A percentile compares a stretch with the other conserved stretches of the same genome.
Evolutionary conservation across 768 basidiomycete species (phyloP).

Genomic region (Cystofilobasidium ferigula): DNA sequence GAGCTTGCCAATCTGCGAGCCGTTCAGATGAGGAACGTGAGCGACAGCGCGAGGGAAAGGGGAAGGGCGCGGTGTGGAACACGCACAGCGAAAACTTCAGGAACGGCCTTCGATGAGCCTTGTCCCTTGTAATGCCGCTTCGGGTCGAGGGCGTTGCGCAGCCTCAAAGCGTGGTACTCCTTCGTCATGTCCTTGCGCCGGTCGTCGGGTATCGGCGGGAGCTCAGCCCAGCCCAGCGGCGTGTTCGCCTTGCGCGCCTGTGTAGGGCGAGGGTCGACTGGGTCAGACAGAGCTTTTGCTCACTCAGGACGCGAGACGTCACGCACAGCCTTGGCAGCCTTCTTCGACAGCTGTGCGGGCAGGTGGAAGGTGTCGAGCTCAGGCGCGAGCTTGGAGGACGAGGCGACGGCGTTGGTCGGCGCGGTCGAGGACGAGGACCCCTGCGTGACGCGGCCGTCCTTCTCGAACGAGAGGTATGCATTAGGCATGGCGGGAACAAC

Average conservation of each 20-base stretch:
- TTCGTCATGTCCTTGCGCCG: conserved; percentile 50
- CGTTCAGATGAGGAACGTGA: neutral
- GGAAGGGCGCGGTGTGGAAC: neutral
- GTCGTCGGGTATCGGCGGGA: conserved; percentile 24
- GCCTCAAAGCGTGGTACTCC: conserved; percentile 74
- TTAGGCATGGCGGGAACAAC: neutral
- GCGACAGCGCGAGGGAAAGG: too few species aligned
- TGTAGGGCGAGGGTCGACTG: neutral
- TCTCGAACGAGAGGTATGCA: neutral
- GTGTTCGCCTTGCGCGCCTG: conserved; percentile 15
- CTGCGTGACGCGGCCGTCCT: conserved; percentile 2
- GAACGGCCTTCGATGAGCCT: conserved; percentile 55
- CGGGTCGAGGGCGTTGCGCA: conserved; percentile 79
- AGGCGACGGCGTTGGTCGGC: conserved; percentile 5
- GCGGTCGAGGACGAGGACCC: neutral
- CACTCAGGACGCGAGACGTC: neutral
- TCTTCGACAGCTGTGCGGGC: conserved; percentile 8
- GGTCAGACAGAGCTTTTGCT: neutral
- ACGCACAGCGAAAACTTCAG: conserved; percentile 77
- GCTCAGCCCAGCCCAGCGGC: conserved; percentile 19
- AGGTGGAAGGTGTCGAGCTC: conserved; percentile 18
- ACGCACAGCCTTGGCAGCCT: conserved; percentile 22
- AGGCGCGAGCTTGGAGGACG: neutral
- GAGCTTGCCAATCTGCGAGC: conserved; percentile 64
- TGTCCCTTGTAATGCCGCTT: conserved; percentile 66